These are phyloP conservation scores for Nemania diffusa DNA, from an alignment of 2,329 filamentous ascomycete genomes.

Conservation along the genomic window DNA sequence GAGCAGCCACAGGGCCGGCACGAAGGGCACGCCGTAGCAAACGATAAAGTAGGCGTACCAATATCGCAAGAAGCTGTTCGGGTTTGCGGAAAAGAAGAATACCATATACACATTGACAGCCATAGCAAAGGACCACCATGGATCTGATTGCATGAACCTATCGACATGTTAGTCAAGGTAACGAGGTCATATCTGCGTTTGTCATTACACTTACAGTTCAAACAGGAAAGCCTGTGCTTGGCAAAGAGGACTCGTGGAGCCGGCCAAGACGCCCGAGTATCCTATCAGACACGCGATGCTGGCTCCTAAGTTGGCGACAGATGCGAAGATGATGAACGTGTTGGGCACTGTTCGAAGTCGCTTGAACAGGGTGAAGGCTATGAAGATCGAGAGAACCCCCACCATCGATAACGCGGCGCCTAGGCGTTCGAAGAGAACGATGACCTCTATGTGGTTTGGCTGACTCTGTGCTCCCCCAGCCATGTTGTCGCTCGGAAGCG, in stretches of 20 bases:
- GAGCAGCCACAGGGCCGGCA: slow-evolving; percentile 74
- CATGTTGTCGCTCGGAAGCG: neutral
- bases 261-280: slow-evolving; percentile 68
- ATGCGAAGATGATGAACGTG: slow-evolving; percentile 71
- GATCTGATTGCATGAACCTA: slow-evolving; percentile 82
- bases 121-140: slow-evolving; percentile 84
- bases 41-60: slow-evolving; percentile 74
- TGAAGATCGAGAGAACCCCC: slow-evolving; percentile 62
- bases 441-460: slow-evolving; percentile 48
- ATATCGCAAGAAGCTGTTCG: slow-evolving; percentile 76
- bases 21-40: slow-evolving; percentile 77
- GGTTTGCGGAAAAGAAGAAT: slow-evolving; percentile 68
- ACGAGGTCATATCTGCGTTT: neutral
- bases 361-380: slow-evolving; percentile 62
- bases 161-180: slow-evolving; percentile 21
- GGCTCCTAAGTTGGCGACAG: slow-evolving; percentile 68
- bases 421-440: slow-evolving; percentile 62
- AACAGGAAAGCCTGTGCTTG: slow-evolving; percentile 70
- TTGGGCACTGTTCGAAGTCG: slow-evolving; percentile 68
- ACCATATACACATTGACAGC: slow-evolving; percentile 82
- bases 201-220: slow-evolving; percentile 67
- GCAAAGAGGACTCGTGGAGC: slow-evolving; percentile 67
- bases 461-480: slow-evolving; percentile 1
- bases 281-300: slow-evolving; percentile 77
- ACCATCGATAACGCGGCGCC: slow-evolving; percentile 65